Evolutionary conservation across 78 protist genomes (phyloP), one percentile per base, ranked within the genome.

Genomic region (Dictyostelium brefeldianum): DNA sequence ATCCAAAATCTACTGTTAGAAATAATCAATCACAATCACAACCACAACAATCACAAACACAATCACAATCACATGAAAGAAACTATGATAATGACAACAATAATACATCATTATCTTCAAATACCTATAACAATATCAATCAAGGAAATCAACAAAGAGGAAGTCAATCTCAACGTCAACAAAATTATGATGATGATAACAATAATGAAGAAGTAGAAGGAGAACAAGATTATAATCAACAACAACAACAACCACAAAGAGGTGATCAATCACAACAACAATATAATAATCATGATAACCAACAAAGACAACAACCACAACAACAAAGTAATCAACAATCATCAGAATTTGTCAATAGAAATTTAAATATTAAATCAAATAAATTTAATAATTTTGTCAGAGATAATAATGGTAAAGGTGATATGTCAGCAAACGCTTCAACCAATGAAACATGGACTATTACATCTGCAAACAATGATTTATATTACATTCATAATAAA

Each of bases 361-460:
- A 67, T 25, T 43, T 67, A 25, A 67, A 67, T 67, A 67, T 67
- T 15, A 67, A 31, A 67, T 67, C 75, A 67, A 67, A 31, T 29
- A 67, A 67, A 67, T 31, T 31, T 31, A 67, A 67, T 29, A 67
- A 31, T 67, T 67, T 14, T 7, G 3, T 67, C 5, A 25, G 75
- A 14, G 75, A 67, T 67, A 67, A 67, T 67, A 25, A 67, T 31
- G 47, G 75, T 67, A 31, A 31, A 67, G 75, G 50, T 67, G 75
- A 67, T 67, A 31, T 67, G 75, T 67, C 75, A 25, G 46, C 18
- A 67, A 67, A 22, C 31, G 75, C 75, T 3, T 29, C 47, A 67
- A 17, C 2, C 4, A 67, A 67, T 67, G 75, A 67, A 67, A 67
- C 75, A 4, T 67, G 75, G 75, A 67, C 48, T 29, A 67, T 67